Evolutionary conservation across 306 rosid genomes (phyloP).

Genomic region (Nissolia schottii): DNA sequence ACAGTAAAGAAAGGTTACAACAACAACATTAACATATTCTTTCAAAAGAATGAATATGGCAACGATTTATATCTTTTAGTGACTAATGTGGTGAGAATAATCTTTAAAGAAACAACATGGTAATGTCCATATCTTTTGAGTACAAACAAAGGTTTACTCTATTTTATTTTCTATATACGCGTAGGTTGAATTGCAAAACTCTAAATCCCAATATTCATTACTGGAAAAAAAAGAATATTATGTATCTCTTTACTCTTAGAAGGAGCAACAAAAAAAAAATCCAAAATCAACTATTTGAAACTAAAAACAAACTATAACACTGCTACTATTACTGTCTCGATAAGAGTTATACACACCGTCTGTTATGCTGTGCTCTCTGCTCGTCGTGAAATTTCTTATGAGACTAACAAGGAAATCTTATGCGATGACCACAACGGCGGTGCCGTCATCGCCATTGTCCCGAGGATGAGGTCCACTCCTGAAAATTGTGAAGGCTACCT

Average conservation of each 20-base stretch:
- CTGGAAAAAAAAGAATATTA: neutral
- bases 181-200: too few species aligned
- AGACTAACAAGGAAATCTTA: slow-evolving; percentile 36
- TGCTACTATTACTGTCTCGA: neutral
- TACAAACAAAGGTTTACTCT: too few species aligned
- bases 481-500: slow-evolving; percentile 56
- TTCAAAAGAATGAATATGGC: too few species aligned
- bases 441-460: slow-evolving; percentile 14
- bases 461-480: slow-evolving; percentile 41
- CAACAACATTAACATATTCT: too few species aligned
- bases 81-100: too few species aligned
- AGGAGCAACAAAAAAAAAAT: neutral
- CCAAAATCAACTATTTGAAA: neutral
- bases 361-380: neutral
- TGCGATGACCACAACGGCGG: slow-evolving; percentile 41
- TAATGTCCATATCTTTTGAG: too few species aligned
- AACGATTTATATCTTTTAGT: too few species aligned
- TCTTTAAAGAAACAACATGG: too few species aligned
- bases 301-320: neutral
- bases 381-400: too few species aligned
- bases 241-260: neutral
- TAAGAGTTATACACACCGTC: neutral
- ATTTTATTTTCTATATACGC: too few species aligned
- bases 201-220: too few species aligned
- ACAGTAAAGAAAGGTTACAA: neutral